Evolutionary conservation across 257 asterid genomes (phyloP), one percentile per base, ranked within the genome.

Genomic region (Solanum microdontum): DNA sequence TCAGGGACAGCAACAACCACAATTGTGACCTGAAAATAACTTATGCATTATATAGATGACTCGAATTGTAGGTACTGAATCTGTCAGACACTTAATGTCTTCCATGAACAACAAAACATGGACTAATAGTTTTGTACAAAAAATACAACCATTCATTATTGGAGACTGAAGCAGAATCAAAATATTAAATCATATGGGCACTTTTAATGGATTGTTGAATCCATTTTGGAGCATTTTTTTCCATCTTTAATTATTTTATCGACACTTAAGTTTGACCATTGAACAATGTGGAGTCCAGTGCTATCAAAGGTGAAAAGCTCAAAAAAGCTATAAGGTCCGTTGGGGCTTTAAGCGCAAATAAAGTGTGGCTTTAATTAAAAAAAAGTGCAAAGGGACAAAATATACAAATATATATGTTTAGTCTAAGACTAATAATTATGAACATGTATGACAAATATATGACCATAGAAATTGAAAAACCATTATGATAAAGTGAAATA

Each of bases 1-100:
- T 97, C 99, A 14, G 99, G 99, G 87, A 95, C 98, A 43, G 99
- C 99, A 84, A 97, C 98, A 70, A 97, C 99, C 87, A 97, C 99
- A 76, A 97, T 97, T n/a, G 98, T 95, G 86, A 97, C 99, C 99
- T 95, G 90, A 66, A 91, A 76, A 89, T 58, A 86, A 91, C 55
- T 76, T 92, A 89, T 77, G 86, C 80, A 87, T 92, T 58, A 90
- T 87, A 64, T 84, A 87, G 86, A 87, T 74, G 89, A 84, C 37
- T 60, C 17, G 34, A 82, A 75, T 40, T 75, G 24, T 69, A 86
- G 60, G 84, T 32, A 74, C 45, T 64, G 83, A 86, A 34, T 33
- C 37, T 62, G 85, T 82, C 70, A 82, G 70, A 82, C 64, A 48
- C 43, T 80, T 45, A 45, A 48, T 10, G 70, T 51, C 70, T 82